Conservation (phyloP, 2,329 filamentous ascomycete genomes). For the Xylariaceae sp. region DNA sequence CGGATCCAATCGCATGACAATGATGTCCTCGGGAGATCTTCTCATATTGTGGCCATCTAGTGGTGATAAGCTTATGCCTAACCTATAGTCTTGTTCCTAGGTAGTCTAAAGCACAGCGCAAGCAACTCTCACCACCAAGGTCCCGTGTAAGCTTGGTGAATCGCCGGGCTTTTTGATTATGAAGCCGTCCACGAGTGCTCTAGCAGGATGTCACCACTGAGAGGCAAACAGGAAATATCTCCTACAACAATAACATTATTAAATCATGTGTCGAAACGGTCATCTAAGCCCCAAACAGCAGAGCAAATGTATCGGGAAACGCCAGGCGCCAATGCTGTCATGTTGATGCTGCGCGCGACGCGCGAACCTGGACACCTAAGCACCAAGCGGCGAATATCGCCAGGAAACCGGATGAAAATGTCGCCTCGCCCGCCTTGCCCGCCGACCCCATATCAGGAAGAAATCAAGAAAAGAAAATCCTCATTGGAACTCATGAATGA, state of each 20-base stretch:
- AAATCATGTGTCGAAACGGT: constrained; percentile 1
- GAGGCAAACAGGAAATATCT: not conserved
- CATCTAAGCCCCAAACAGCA: constrained; percentile 13
- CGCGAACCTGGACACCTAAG: constrained; percentile 9
- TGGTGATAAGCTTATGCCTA: constrained; percentile 27
- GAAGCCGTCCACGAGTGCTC: not conserved
- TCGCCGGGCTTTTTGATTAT: not conserved
- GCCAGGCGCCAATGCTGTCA: constrained; percentile 22
- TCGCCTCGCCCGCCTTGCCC: not conserved
- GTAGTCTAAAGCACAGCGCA: not conserved
- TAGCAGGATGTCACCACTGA: not conserved
- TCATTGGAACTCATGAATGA: not conserved
- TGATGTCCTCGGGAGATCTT: not conserved
- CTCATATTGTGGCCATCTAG: not conserved
- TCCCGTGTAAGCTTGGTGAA: not conserved
- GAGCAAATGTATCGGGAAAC: constrained; percentile 17
- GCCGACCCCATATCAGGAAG: not conserved
- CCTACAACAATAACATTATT: constrained; percentile 9
- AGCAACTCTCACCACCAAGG: not conserved
- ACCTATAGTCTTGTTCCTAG: not conserved
- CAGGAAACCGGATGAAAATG: constrained; percentile 2
- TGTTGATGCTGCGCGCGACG: constrained; percentile 11
- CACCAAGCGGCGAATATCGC: constrained; percentile 2
- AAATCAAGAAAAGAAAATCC: not conserved
- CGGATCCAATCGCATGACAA: not conserved